Evolutionary conservation across 2,329 filamentous ascomycete genomes (phyloP), one percentile per base, ranked within the genome.

Genomic region (Talaromyces sp.): DNA sequence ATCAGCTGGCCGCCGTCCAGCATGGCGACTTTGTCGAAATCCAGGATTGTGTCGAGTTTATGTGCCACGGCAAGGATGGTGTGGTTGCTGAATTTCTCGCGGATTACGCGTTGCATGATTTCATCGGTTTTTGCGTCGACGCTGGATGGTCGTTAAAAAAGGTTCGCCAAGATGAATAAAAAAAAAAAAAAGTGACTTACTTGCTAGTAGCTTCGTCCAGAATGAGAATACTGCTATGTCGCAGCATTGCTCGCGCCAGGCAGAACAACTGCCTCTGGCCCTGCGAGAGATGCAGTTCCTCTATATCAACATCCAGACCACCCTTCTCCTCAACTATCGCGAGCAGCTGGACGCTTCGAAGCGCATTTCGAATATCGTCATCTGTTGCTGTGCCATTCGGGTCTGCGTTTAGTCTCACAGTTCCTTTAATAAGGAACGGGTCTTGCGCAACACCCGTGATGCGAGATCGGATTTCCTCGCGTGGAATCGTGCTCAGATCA

Each of bases 191-290:
- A 13, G 2, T 21, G 21, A 68, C 70, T 66, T 63, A 72, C 70
- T 71, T 72, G 70, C 70, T 73, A n/a, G 69, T 71, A 29, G 70
- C 69, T 65, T 80, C 78, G 60, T 80, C 78, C 21, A 80, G 70
- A 35, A 80, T 72, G 13, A 80, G 69, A 58, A 80, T 73, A 26
- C 73, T 76, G 55, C 75, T 73, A 9, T 71, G 69, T 9, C 81
- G 73, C 8, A 89, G 70, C 19, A 88, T 77, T 0, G 84, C 86
- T 0, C 86, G 73, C 0, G 83, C 86, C 1, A 89, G 78, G 63
- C 81, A 85, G 65, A 89, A 86, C 0, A 89, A 77, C 66, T 89
- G 86, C 51, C 80, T 81, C 69, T 89, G 86, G 0, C 87, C 87
- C 35, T 82, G 80, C 5, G 79, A 82, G 6, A 86, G 74, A 56